Base-by-base conservation (phyloP, 306 rosid genomes). In the Prunus campanulata region DNA sequence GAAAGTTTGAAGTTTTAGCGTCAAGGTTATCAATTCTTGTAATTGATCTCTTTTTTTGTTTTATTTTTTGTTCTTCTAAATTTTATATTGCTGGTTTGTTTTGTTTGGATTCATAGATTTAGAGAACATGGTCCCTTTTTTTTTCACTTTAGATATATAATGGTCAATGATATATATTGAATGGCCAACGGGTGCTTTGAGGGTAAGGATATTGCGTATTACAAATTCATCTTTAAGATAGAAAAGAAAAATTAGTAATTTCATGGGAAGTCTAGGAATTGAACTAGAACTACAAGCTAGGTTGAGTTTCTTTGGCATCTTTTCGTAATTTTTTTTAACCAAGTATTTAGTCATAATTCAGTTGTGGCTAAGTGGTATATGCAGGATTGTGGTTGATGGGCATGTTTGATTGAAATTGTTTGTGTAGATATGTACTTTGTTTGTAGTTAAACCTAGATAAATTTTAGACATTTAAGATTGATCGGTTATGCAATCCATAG, bases 1-100 rank as follows among this genome's bases (percentile, higher is more conserved):
- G 1, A 59, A 57, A 57, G 54, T 39, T 69, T 67, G 74, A 52
- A 57, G 22, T 57, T 76, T 76, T 55, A 42, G 67, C 72, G 47
- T 50, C 18, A 19, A 57, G 67, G 52, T 27, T 47, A n/a, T 32
- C 9, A 22, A 52, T 52, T 66, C 54, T 6, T 52, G 11, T 48
- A 12, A 6, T 47, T 3, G 10, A 8, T 39, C 44, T 39, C 9
- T 39, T 1, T 39, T 1, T 35, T 6, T 32, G 0, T 3, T 3
- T 30, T 30, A 4, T 30, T 18, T 7, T 56, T 11, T 48, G 3
- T 48, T 8, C 47, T 27, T 12, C 20, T 14, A 1, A 56, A 27
- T 18, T 57, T 3, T 12, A 2, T 42, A 46, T 56, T 55, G 54
- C 9, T 44, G 46, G 49, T 19, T 8, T 59, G 9, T 51, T 27